Percentiles rank a stretch among this genome's conserved stretches.
phyloP scores from a whole-genome alignment of 371 early-diverging fungal genomes.

The Entomophthora muscae region DNA sequence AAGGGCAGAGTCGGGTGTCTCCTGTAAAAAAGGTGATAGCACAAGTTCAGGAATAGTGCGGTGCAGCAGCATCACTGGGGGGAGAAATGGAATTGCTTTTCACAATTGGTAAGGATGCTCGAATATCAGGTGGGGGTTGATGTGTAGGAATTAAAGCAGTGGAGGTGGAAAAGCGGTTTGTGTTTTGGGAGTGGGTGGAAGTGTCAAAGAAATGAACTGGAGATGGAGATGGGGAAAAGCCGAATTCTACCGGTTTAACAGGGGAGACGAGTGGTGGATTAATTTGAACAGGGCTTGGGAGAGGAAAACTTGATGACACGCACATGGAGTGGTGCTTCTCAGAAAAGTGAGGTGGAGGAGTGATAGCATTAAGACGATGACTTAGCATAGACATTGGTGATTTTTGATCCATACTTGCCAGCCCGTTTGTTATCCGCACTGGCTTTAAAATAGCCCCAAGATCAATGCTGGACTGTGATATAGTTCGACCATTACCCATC shows the following conservation, averaged over 20 bases:
- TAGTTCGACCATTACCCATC: background rate
- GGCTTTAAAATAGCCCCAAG: background rate
- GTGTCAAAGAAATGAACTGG: no score
- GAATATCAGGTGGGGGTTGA: no score
- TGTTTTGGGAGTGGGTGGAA: no score
- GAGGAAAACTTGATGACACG: background rate
- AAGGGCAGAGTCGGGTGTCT: no score
- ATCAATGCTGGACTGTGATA: background rate
- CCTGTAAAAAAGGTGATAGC: no score
- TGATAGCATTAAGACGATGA: background rate
- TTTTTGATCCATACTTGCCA: background rate
- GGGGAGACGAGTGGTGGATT: background rate
- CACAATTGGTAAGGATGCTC: no score
- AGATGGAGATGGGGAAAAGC: background rate
- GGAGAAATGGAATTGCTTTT: no score
- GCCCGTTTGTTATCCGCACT: background rate
- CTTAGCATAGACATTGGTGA: background rate
- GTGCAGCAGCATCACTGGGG: no score
- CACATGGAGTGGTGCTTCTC: background rate
- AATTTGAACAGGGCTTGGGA: background rate
- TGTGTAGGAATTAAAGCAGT: no score
- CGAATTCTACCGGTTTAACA: background rate
- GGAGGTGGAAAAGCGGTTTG: no score
- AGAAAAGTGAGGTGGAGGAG: background rate
- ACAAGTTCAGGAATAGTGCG: no score